phyloP scores from a whole-genome alignment of 1,284 basidiomycete genomes.

The Moesziomyces antarcticus region DNA sequence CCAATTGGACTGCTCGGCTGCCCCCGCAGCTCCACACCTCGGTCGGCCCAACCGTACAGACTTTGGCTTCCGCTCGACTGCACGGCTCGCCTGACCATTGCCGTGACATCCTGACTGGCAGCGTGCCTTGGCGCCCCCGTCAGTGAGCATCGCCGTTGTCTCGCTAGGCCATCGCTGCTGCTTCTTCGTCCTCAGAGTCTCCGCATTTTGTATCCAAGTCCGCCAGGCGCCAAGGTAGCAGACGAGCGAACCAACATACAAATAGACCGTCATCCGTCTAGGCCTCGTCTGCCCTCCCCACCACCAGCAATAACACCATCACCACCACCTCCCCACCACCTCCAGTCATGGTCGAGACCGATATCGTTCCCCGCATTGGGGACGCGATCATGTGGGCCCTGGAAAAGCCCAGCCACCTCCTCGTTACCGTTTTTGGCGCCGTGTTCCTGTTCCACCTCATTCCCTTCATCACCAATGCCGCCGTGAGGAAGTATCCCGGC shows the following conservation, averaged over 20 bases:
- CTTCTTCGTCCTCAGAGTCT: neutral
- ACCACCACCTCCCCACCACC: neutral
- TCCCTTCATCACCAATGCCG: constrained; percentile 43
- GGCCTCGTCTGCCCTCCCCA: too few relatives aligned
- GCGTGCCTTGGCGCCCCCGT: neutral
- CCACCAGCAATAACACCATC: too few relatives aligned
- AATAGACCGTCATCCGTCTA: neutral
- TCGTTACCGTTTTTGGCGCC: constrained; percentile 31
- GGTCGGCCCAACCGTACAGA: neutral
- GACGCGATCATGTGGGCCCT: constrained; percentile 32
- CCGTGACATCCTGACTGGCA: constrained; percentile 23
- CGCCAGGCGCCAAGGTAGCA: too few relatives aligned
- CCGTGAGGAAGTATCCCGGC: constrained; percentile 72
- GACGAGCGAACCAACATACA: neutral
- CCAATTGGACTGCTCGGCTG: neutral
- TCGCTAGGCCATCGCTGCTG: too few relatives aligned
- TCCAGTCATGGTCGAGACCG: constrained; percentile 40
- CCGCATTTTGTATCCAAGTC: constrained; percentile 5
- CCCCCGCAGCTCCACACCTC: constrained; percentile 3
- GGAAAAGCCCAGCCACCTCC: constrained; percentile 31
- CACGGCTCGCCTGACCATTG: constrained; percentile 16
- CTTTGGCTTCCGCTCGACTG: constrained; percentile 3
- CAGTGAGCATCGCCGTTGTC: constrained; percentile 4
- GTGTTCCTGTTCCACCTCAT: constrained; percentile 44
- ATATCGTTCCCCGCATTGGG: constrained; percentile 29